phyloP scores from a whole-genome alignment of 345 rosid genomes.

The Melastoma malabathricum region DNA sequence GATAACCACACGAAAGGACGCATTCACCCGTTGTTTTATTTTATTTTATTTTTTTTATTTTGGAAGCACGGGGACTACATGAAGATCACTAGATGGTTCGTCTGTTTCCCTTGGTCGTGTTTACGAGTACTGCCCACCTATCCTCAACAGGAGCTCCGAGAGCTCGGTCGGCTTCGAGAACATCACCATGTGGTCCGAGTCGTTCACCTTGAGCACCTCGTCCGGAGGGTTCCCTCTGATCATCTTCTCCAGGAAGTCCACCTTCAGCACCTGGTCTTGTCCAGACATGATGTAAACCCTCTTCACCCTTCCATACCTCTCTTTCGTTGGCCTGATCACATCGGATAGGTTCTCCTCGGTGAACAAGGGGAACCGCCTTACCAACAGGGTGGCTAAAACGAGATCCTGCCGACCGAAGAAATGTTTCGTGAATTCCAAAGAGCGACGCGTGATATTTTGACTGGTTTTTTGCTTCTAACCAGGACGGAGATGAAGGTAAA shows the following conservation, averaged over 20 bases:
- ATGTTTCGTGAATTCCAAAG: no score
- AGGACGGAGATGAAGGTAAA: no score
- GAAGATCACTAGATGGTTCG: no score
- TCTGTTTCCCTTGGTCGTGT: no score
- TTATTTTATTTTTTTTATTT: no score
- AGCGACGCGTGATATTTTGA: no score
- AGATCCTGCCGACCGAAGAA: constrained; percentile 18
- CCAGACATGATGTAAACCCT: constrained; percentile 29
- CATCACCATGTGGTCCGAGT: constrained; percentile 55
- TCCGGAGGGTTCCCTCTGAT: constrained; percentile 34
- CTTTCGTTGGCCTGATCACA: constrained; percentile 17
- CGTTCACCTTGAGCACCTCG: constrained; percentile 21
- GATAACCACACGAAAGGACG: no score
- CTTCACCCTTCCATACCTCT: constrained; percentile 30
- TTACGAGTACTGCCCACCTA: no score
- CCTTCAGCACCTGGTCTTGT: constrained; percentile 14
- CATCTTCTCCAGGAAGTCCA: constrained; percentile 24
- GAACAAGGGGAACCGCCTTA: constrained; percentile 28
- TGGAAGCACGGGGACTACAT: no score
- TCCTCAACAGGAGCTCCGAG: constrained; percentile 8
- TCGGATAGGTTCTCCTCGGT: constrained; percentile 21
- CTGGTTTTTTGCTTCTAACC: no score
- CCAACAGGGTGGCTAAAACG: constrained; percentile 30
- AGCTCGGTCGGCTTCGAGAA: constrained; percentile 27
- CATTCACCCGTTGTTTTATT: no score